Evolutionary conservation across 1,139 yeast genomes (phyloP), one percentile per base, ranked within the genome.

Genomic region (Arxiozyma heterogenica): DNA sequence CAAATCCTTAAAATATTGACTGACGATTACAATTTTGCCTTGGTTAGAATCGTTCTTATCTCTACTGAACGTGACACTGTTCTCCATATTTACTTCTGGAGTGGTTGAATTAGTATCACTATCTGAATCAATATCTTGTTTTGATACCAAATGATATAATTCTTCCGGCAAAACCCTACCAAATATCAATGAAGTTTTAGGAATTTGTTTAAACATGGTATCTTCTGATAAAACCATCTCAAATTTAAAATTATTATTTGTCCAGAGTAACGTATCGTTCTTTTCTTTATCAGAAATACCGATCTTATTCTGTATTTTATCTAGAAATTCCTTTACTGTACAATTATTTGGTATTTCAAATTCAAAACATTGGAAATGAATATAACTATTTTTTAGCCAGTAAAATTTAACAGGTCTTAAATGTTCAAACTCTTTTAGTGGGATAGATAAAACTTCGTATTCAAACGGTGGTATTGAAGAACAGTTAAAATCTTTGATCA

Each of bases 1-100:
- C 22, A 84, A 77, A 50, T 83, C 88, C 62, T 84, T 86, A 67
- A 84, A 80, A 71, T 84, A 93, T 65, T 93, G 98, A 65, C 83
- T 79, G 59, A 82, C 84, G 20, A 75, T 67, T 7, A 79, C 72
- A 41, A 80, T 58, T 53, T 66, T 68, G 3, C 69, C 70, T 15
- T 61, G 62, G 8, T 39, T 25, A 8, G 7, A 20, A 12, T 51
- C 23, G 25, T 50, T 50, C 11, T 54, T 22, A 22, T 51, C 49
- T 1, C 54, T 46, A 27, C 53, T 39, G 34, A 51, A 42, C 11
- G 45, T 20, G 7, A 25, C 48, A 47, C 47, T 47, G 18, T 41
- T 20, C n/a, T 41, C 27, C 50, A n/a, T 38, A 34, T 23, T 53
- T 18, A 22, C 48, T 41, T 27, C 53, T 52, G 51, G 51, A 5